Base-by-base conservation (phyloP, 164 flowering plant genomes). In the Macadamia integrifolia region DNA sequence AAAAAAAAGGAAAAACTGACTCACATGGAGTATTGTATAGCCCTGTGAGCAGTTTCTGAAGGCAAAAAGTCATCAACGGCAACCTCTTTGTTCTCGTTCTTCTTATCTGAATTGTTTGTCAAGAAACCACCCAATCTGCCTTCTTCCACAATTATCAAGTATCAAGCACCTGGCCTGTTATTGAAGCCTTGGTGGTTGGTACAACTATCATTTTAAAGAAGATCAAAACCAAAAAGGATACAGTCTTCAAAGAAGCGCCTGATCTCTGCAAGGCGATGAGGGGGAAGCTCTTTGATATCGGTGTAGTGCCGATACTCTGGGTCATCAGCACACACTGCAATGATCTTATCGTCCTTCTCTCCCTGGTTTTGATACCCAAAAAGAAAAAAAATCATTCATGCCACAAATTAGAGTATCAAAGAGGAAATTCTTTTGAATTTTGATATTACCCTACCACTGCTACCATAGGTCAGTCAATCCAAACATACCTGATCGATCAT, bases 261-360 rank as follows among this genome's bases (percentile, higher is more conserved):
- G 58, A 88, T 88, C 74, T 88, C 92, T 49, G 79, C 75, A 8
- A 88, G 74, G 68, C 88, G 88, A 72, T 88, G 92, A 64, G 92
- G 90, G 7, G 90, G 80, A 8, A 86, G 50, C 66, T 87, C 77
- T 40, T 79, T 79, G 66, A 88, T 86, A 64, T 86, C 89, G 30
- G 79, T 83, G 76, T 78, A 84, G 77, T 86, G 87, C 9, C 83
- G 75, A 69, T 84, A 86, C 68, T 88, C 92, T 5, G 92, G 92
- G 78, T 88, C 92, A 73, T 88, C 92, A 44, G 89, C 89, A 67
- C 92, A 86, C 8, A 87, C 92, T 9, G 92, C 92, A 61, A 87
- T 87, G 60, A 87, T 88, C 78, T 88, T 88, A 66, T 88, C 90
- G 76, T 88, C 92, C 59, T 78, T 86, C 80, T 88, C 92, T 65